Base-by-base conservation (phyloP, 176 grass and related monocot genomes). In the Leersia perrieri region DNA sequence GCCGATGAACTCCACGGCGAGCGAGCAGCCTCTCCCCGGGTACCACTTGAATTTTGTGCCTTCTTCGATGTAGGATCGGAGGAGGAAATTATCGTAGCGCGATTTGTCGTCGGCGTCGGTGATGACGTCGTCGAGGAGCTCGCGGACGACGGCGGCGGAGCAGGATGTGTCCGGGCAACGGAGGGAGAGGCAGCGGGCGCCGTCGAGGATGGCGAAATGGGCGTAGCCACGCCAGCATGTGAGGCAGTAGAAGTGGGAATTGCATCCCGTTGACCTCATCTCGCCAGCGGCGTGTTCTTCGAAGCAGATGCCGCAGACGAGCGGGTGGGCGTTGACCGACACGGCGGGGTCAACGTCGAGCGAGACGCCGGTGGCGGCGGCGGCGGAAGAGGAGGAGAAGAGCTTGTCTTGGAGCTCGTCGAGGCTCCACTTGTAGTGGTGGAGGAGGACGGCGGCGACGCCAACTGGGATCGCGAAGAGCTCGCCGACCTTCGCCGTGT, bases 1-100 rank as follows among this genome's bases (percentile, higher is more conserved):
- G 44, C 11, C 33, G 9, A 16, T 2, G 23, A 40, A 75, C 33
- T 75, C 18, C 1, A 89, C 60, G 16, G 87, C 87, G n/a, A 32
- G 63, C 11, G 73, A 53, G 84, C 87, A 92, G 2, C 75, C 80
- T 2, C 83, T 45, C 4, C 70, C 78, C 0, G 87, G 87, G 75
- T 83, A 92, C 90, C 90, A 92, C 63, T 58, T 70, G 33, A 82
- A 10, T 58, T 31, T 88, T 40, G 33, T 82, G 73, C 45, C 80
- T 2, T 92, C 82, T 67, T 92, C 86, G 44, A 92, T 67, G 65
- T 61, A 88, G 16, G 90, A 88, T 27, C 86, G 78, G 26, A 86
- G 74, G 11, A 67, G 2, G 65, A 88, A 88, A 49, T 6, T 8
- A 1, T 28, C 68, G 69, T 88, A 88, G 68, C 80, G 60, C 3